phyloP scores from a whole-genome alignment of 768 basidiomycete genomes.

The Filobasidium floriforme region DNA sequence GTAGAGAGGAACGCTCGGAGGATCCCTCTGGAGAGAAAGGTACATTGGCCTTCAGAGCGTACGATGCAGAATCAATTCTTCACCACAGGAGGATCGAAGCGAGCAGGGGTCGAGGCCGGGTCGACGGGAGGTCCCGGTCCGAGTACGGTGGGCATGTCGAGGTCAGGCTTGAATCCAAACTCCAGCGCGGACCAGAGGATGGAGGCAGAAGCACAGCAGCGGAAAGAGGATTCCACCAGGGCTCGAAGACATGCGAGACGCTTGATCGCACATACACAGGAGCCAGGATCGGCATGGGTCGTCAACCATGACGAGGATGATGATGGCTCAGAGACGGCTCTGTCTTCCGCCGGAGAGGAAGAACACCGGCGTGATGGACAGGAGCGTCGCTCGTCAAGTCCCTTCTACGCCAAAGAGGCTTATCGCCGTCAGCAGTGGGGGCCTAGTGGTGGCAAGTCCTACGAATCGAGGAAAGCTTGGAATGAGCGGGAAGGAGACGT shows the following conservation, averaged over 20 bases:
- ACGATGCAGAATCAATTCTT: conserved; percentile 2
- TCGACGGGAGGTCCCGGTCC: too few relatives aligned
- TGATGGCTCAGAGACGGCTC: background rate
- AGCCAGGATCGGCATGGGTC: too few relatives aligned
- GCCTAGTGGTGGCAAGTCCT: background rate
- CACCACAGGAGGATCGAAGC: background rate
- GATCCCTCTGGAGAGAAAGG: background rate
- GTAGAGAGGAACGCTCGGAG: background rate
- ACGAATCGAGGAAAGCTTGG: background rate
- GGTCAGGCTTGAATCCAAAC: too few relatives aligned
- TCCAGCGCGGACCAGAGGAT: background rate
- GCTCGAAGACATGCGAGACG: background rate
- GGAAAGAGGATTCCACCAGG: background rate
- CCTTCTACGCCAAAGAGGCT: background rate
- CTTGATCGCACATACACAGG: background rate
- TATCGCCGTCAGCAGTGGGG: background rate
- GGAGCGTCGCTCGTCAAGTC: background rate
- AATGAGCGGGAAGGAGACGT: background rate
- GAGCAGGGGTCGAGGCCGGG: too few relatives aligned
- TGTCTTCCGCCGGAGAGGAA: background rate
- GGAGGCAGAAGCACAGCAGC: background rate
- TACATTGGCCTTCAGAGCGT: conserved; percentile 4
- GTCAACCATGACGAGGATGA: background rate
- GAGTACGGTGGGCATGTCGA: background rate
- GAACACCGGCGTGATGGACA: background rate